phyloP scores from a whole-genome alignment of 2,329 filamentous ascomycete genomes.

The Hirsutella thompsonii region DNA sequence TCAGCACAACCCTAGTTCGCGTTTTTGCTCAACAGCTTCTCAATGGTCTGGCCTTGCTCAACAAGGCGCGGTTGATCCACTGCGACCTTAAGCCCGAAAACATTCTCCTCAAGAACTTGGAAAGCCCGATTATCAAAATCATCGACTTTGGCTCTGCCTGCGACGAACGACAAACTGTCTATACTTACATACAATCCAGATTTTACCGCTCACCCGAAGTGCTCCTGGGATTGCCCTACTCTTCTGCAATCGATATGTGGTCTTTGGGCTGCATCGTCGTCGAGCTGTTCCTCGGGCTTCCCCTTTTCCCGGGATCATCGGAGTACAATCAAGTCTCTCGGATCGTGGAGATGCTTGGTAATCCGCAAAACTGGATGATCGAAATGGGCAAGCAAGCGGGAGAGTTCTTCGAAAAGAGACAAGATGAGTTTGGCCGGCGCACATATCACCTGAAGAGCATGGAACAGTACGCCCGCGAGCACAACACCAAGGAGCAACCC shows the following conservation, averaged over 20 bases:
- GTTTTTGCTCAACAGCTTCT: constrained; percentile 96
- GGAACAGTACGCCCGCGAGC: constrained; percentile 94
- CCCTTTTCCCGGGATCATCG: constrained; percentile 90
- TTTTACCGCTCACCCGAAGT: constrained; percentile 98
- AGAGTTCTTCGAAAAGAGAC: constrained; percentile 89
- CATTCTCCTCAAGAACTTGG: constrained; percentile 91
- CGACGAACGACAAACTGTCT: constrained; percentile 95
- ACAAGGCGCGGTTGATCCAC: constrained; percentile 94
- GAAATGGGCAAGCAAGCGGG: constrained; percentile 97
- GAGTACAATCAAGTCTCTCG: constrained; percentile 97
- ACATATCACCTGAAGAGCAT: constrained; percentile 90
- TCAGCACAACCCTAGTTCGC: constrained; percentile 91
- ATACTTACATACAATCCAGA: constrained; percentile 96
- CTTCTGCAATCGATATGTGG: constrained; percentile 99
- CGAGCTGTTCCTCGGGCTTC: constrained; percentile 87
- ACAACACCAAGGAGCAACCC: constrained; percentile 92
- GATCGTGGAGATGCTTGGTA: constrained; percentile 95
- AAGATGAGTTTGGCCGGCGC: constrained; percentile 84
- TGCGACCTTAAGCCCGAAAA: constrained; percentile 98
- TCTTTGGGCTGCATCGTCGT: constrained; percentile 97
- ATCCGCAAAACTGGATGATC: constrained; percentile 97
- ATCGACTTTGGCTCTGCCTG: constrained; percentile 99
- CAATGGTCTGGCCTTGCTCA: constrained; percentile 81
- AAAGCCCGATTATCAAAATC: constrained; percentile 99
- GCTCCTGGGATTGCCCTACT: constrained; percentile 88